phyloP scores from a whole-genome alignment of 148 eudicot genomes.

The Limonium bicolor region DNA sequence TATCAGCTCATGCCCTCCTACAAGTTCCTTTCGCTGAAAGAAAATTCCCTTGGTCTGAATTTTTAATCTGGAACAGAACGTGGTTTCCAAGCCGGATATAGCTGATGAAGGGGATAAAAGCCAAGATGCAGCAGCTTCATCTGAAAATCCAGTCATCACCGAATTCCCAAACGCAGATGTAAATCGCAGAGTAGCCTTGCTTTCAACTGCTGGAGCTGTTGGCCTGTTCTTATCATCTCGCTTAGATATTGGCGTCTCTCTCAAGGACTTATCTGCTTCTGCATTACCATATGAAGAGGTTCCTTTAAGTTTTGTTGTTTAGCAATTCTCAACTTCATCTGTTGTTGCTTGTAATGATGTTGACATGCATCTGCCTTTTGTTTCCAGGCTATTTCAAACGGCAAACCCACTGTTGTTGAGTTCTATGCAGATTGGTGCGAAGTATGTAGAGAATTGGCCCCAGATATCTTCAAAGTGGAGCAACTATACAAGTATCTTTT shows the following conservation, averaged over 20 bases:
- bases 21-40: constrained; percentile 2
- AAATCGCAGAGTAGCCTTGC: constrained; percentile 45
- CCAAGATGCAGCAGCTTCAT: no score
- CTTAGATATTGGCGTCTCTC: constrained; percentile 76
- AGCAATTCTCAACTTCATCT: constrained; percentile 20
- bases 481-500: constrained; percentile 61
- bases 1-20: no score
- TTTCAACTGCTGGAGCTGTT: constrained; percentile 50
- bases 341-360: background rate
- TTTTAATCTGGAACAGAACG: constrained; percentile 28
- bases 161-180: constrained; percentile 48
- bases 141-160: constrained; percentile 28
- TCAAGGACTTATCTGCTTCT: no score
- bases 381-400: constrained; percentile 73
- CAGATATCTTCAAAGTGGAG: constrained; percentile 85
- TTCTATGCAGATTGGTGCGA: constrained; percentile 99
- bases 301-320: constrained; percentile 15
- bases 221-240: constrained; percentile 59
- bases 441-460: constrained; percentile 92
- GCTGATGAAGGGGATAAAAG: no score
- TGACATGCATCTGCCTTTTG: background rate
- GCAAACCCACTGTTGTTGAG: constrained; percentile 97
- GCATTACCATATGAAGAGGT: constrained; percentile 89
- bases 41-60: background rate
- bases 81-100: no score